Conservation (phyloP, 768 basidiomycete species). For the Melanogaster broomeanus region DNA sequence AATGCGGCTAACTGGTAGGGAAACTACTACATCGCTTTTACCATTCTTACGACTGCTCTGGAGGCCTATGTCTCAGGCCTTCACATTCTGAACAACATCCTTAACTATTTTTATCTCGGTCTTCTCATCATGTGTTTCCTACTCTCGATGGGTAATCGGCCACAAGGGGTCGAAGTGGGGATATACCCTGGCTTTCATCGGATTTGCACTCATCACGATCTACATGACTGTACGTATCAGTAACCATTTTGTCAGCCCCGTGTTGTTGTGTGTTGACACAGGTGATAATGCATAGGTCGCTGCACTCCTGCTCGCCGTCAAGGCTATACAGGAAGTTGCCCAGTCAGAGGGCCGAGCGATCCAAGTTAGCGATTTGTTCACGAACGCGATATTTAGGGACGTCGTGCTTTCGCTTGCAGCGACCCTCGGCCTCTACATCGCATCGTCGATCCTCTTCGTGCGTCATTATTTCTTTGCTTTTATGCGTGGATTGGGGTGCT, state of each 20-base stretch:
- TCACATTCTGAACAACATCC: slow-evolving; percentile 69
- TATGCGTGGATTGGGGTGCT: not conserved
- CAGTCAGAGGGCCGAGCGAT: slow-evolving; percentile 47
- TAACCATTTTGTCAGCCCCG: slow-evolving; percentile 1
- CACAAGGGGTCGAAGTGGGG: slow-evolving; percentile 87
- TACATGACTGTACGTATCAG: slow-evolving; percentile 82
- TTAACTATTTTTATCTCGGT: slow-evolving; percentile 88
- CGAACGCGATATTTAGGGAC: slow-evolving; percentile 80
- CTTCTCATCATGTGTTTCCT: slow-evolving; percentile 87
- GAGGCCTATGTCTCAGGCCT: slow-evolving; percentile 65
- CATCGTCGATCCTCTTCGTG: slow-evolving; percentile 84
- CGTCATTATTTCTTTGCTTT: slow-evolving; percentile 34
- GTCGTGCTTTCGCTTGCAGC: slow-evolving; percentile 85
- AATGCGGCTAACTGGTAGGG: slow-evolving; percentile 45
- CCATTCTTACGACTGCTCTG: slow-evolving; percentile 72
- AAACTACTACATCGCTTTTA: slow-evolving; percentile 91
- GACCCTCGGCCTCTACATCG: slow-evolving; percentile 86
- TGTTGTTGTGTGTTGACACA: slow-evolving; percentile 2
- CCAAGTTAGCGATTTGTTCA: slow-evolving; percentile 61
- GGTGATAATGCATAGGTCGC: slow-evolving; percentile 48
- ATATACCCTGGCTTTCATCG: slow-evolving; percentile 83
- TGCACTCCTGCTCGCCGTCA: slow-evolving; percentile 81
- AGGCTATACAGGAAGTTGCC: slow-evolving; percentile 68
- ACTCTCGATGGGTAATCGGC: slow-evolving; percentile 86
- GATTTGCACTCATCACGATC: slow-evolving; percentile 88